Evolutionary conservation across 1,139 yeast genomes (phyloP).

Genomic region (Eremothecium cymbalariae): DNA sequence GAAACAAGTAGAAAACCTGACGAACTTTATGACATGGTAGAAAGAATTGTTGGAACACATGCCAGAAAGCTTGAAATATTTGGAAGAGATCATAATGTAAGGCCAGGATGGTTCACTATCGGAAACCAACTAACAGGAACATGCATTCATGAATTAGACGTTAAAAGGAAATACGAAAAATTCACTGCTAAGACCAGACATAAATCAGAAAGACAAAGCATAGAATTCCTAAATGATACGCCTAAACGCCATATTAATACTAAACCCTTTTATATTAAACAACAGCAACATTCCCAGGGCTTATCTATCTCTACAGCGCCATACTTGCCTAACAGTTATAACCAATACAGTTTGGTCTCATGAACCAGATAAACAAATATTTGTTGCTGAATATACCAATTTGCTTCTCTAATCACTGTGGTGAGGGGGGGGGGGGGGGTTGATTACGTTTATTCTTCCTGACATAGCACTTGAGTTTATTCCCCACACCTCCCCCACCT

Average conservation of each 20-base stretch:
- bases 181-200: conserved; percentile 7
- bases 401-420: too few species aligned
- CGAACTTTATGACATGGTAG: conserved; percentile 77
- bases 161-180: conserved; percentile 29
- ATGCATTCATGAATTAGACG: conserved; percentile 51
- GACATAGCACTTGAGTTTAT: too few species aligned
- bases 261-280: not conserved
- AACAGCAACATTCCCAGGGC: conserved; percentile 2
- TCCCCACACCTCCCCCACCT: too few species aligned
- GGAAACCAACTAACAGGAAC: conserved; percentile 73
- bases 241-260: not conserved
- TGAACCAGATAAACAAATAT: too few species aligned
- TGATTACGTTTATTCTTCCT: too few species aligned
- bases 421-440: too few species aligned
- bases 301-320: too few species aligned
- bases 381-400: too few species aligned
- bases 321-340: too few species aligned
- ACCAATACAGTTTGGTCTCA: too few species aligned
- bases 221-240: not conserved
- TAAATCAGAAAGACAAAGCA: not conserved
- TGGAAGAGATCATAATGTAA: conserved; percentile 75
- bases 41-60: conserved; percentile 67
- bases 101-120: conserved; percentile 88
- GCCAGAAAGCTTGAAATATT: conserved; percentile 79
- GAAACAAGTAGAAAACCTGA: conserved; percentile 91